Evolutionary conservation across 345 rosid species (phyloP).

Genomic region (Passiflora organensis): DNA sequence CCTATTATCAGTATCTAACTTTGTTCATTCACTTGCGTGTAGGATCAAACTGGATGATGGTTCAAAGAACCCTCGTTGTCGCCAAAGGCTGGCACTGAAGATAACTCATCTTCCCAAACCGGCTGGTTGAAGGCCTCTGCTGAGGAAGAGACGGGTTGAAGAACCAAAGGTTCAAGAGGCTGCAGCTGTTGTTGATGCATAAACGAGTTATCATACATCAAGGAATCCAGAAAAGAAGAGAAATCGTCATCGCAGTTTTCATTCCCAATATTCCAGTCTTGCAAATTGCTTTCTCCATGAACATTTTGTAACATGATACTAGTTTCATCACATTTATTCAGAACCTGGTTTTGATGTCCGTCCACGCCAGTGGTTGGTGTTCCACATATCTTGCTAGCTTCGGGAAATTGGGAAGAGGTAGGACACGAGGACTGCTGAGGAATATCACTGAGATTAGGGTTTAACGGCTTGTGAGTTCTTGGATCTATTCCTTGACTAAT

Average conservation of each 20-base stretch:
- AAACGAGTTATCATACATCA: constrained; percentile 48
- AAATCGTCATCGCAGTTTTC: constrained; percentile 45
- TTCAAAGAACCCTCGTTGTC: constrained; percentile 12
- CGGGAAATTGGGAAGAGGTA: constrained; percentile 3
- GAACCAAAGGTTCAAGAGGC: not conserved
- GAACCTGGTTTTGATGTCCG: constrained; percentile 2
- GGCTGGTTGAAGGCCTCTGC: not conserved
- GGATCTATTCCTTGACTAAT: constrained; percentile 29
- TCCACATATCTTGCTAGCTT: constrained; percentile 10
- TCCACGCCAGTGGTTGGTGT: not conserved
- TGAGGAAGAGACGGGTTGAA: constrained; percentile 1
- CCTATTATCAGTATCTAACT: not conserved
- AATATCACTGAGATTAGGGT: constrained; percentile 4
- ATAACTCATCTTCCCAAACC: constrained; percentile 19
- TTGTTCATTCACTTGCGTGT: not conserved
- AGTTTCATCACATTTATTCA: constrained; percentile 1
- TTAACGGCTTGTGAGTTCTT: constrained; percentile 24
- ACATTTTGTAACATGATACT: constrained; percentile 12
- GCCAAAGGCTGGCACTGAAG: constrained; percentile 17
- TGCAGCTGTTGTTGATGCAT: constrained; percentile 18
- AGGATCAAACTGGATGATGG: too few species aligned
- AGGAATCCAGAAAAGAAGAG: constrained; percentile 62
- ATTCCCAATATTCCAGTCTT: constrained; percentile 20
- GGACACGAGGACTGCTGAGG: constrained; percentile 1
- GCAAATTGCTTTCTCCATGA: constrained; percentile 14